Evolutionary conservation across 495 filamentous ascomycete genomes (phyloP), one percentile per base, ranked within the genome.

Genomic region (Tetracladium setigerum): DNA sequence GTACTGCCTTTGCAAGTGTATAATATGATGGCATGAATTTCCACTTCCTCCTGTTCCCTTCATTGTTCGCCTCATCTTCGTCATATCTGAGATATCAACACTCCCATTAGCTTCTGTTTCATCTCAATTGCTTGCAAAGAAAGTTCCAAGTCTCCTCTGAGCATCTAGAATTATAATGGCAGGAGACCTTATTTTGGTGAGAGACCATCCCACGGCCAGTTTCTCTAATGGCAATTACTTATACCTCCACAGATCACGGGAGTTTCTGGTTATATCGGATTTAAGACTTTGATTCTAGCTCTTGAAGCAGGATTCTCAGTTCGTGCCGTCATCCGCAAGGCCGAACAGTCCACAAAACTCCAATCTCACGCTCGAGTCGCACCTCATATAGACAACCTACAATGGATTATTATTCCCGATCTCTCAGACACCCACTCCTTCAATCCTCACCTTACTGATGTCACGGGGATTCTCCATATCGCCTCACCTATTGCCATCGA

Each of bases 281-380:
- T 56, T 30, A 44, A 42, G 34, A 61, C 57, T 58, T 32, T 74
- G 58, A 6, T 67, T 58, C 44, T 52, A 49, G 56, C 63, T 49
- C 60, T 67, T 48, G 45, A 54, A 32, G 47, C 48, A 10, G 67
- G 64, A 38, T 68, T 63, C 47, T 47, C 49, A 31, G 72, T 75
- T 4, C 66, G 70, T 16, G 70, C 68, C 35, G 67, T 68, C 41
- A 64, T 77, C 42, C 71, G 73, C 30, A 64, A 53, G 27, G 51
- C 62, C 38, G 60, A 55, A 27, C 61, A 69, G 44, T 54, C 50
- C 7, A 47, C 50, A 24, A 41, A 54, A 18, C 45, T 49, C 39
- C 24, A 54, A 41, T 40, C 39, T 30, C 36, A 47, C 34, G n/a
- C 1, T 36, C 38, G 38, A 18, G 39, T 56, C 48, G 38, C 42